Percentiles rank a stretch among this genome's conserved stretches.
These are phyloP conservation scores for Galerina marginata DNA, from an alignment of 768 basidiomycete species.

Conservation along the genomic window DNA sequence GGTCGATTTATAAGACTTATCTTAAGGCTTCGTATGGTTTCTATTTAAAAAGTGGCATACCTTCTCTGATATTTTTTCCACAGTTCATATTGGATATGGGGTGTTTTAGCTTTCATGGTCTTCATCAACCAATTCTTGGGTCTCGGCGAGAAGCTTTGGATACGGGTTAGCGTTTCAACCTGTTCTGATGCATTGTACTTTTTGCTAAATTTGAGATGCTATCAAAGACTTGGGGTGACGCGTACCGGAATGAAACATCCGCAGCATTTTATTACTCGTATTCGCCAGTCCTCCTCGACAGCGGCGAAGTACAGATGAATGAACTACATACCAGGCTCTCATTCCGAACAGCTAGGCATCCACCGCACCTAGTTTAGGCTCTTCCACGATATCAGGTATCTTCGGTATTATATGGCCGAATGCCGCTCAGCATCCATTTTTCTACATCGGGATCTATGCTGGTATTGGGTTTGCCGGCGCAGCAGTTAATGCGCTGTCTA, in stretches of 20 bases:
- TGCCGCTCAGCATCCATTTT: constrained; percentile 62
- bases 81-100: constrained; percentile 75
- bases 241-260: constrained; percentile 42
- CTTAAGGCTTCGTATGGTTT: constrained; percentile 68
- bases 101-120: constrained; percentile 52
- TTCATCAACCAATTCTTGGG: constrained; percentile 55
- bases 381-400: constrained; percentile 24
- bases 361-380: constrained; percentile 25
- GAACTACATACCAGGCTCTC: constrained; percentile 16
- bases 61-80: not conserved
- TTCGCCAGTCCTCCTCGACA: constrained; percentile 35
- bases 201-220: constrained; percentile 7
- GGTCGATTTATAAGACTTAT: constrained; percentile 72
- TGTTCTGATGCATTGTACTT: not conserved
- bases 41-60: not conserved
- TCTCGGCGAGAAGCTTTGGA: constrained; percentile 73
- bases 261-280: constrained; percentile 24
- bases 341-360: constrained; percentile 22
- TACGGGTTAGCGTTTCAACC: constrained; percentile 54
- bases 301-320: constrained; percentile 37
- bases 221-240: constrained; percentile 68
- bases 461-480: constrained; percentile 56
- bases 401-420: constrained; percentile 48
- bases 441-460: constrained; percentile 67
- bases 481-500: constrained; percentile 48